phyloP scores from a whole-genome alignment of 2,329 filamentous ascomycete genomes.

The Trichoderma lentiforme region DNA sequence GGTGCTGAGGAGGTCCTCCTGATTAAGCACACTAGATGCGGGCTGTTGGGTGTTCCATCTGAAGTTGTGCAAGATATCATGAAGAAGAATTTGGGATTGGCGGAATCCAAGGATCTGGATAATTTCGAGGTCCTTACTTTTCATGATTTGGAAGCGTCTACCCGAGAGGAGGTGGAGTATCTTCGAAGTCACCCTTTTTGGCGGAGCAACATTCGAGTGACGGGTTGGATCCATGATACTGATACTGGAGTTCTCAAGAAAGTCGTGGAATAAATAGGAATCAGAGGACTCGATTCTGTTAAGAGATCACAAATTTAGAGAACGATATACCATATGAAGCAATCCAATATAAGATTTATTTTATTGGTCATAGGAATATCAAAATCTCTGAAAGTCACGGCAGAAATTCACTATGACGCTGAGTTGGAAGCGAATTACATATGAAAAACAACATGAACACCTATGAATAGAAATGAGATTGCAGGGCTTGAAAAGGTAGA shows the following conservation, averaged over 20 bases:
- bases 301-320: not conserved
- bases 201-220: not conserved
- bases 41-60: not conserved
- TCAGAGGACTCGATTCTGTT: not conserved
- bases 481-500: not conserved
- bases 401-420: no score
- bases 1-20: not conserved
- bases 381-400: no score
- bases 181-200: not conserved
- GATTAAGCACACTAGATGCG: not conserved
- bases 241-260: not conserved
- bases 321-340: not conserved
- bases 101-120: not conserved
- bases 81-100: not conserved
- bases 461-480: not conserved
- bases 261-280: not conserved
- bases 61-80: not conserved
- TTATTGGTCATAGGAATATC: no score
- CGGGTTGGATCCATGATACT: constrained; percentile 2
- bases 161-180: not conserved
- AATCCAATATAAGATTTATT: not conserved
- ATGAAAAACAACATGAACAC: no score
- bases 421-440: no score
- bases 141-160: not conserved
- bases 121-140: not conserved